Percentiles rank a stretch among this genome's conserved stretches.
Evolutionary conservation across 2,329 filamentous ascomycete genomes (phyloP).

Genomic region (Colletotrichum destructivum): DNA sequence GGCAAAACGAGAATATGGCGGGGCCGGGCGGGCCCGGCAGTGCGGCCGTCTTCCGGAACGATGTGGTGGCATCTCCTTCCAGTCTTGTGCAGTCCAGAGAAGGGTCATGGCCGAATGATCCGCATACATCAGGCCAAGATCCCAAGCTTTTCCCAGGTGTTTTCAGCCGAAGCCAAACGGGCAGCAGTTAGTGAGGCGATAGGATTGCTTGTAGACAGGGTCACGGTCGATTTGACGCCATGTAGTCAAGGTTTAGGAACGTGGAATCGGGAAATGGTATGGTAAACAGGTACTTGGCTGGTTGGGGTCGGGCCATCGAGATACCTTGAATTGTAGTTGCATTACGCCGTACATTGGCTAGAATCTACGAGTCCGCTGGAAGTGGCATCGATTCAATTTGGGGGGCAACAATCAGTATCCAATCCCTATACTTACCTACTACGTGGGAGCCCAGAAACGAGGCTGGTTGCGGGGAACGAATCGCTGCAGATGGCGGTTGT

Average conservation of each 20-base stretch:
- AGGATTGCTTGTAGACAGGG: slow-evolving; percentile 1
- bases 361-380: background rate
- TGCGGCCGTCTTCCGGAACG: slow-evolving; percentile 2
- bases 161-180: slow-evolving; percentile 63
- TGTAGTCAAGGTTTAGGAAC: background rate
- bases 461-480: background rate
- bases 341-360: background rate
- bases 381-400: background rate
- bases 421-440: no score
- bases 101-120: slow-evolving; percentile 55
- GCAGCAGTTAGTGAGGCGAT: slow-evolving; percentile 1
- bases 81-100: slow-evolving; percentile 47
- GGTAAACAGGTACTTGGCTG: background rate
- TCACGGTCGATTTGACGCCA: background rate
- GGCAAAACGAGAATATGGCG: background rate
- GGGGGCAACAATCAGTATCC: no score
- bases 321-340: background rate
- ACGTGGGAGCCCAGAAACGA: no score
- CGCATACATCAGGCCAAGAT: slow-evolving; percentile 71
- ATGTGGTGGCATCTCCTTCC: slow-evolving; percentile 37
- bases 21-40: background rate
- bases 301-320: background rate
- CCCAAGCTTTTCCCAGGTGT: slow-evolving; percentile 82
- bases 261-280: background rate
- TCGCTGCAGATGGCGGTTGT: background rate